Percentiles rank a stretch among this genome's conserved stretches.
Conservation (phyloP, 352 stramenopile genomes). For the Pythium brassicae region DNA sequence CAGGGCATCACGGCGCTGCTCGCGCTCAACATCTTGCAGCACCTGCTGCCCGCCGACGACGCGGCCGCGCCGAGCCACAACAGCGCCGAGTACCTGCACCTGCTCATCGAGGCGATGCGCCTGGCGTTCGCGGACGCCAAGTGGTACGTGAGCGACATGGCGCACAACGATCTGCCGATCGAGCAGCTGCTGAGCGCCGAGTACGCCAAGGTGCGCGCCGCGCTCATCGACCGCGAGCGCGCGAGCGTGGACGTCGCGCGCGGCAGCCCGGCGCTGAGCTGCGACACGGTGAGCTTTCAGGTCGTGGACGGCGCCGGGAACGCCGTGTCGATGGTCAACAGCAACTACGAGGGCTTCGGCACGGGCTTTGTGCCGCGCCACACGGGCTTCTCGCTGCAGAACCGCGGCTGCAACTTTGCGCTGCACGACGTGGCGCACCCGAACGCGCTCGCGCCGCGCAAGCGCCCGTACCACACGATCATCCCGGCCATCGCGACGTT, state of each 20-base stretch:
- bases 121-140: constrained; percentile 93
- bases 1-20: constrained; percentile 96
- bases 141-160: constrained; percentile 80
- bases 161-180: constrained; percentile 54
- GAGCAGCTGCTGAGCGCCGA: constrained; percentile 72
- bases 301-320: constrained; percentile 95
- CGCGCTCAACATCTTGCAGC: constrained; percentile 90
- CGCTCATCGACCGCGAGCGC: constrained; percentile 33
- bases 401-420: constrained; percentile 94
- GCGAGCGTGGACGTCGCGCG: constrained; percentile 51
- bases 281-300: constrained; percentile 94
- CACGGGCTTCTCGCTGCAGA: constrained; percentile 97
- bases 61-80: constrained; percentile 27
- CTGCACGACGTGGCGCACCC: constrained; percentile 82
- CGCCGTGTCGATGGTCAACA: constrained; percentile 98
- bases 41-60: constrained; percentile 39
- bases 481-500: constrained; percentile 94
- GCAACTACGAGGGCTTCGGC: constrained; percentile 97
- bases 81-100: constrained; percentile 81
- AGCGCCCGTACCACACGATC: constrained; percentile 98
- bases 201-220: constrained; percentile 59
- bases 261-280: constrained; percentile 59
- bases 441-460: constrained; percentile 89
- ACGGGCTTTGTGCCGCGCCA: constrained; percentile 90
- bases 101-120: constrained; percentile 90